Evolutionary conservation across 2,329 filamentous ascomycete species (phyloP).

Genomic region (Penicillium sclerotiorum): DNA sequence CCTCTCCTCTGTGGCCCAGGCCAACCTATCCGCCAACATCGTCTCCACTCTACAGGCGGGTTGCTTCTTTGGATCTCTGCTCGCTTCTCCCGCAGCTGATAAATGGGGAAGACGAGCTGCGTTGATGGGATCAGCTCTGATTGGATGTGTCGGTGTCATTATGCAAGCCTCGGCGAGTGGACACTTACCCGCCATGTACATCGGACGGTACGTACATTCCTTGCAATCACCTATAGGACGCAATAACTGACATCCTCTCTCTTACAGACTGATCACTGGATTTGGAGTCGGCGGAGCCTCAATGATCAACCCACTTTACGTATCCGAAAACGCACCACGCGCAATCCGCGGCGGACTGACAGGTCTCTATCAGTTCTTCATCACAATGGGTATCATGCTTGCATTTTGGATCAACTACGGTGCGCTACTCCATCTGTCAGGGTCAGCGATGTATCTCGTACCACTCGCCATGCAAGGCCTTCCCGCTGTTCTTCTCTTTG

Average conservation of each 20-base stretch:
- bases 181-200: conserved; percentile 64
- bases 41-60: conserved; percentile 72
- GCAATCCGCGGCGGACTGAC: conserved; percentile 63
- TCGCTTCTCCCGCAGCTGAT: conserved; percentile 46
- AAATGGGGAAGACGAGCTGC: conserved; percentile 57
- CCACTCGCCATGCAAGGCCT: conserved; percentile 67
- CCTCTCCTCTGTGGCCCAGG: conserved; percentile 45
- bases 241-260: not conserved
- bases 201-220: conserved; percentile 63
- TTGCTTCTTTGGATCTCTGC: conserved; percentile 66
- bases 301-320: conserved; percentile 63
- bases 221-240: no score
- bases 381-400: conserved; percentile 50
- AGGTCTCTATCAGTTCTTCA: conserved; percentile 63
- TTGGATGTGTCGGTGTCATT: conserved; percentile 64
- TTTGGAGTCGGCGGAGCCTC: conserved; percentile 54
- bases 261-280: conserved; percentile 52
- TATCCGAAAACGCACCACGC: conserved; percentile 62
- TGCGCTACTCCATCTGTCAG: conserved; percentile 50
- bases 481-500: conserved; percentile 62
- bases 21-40: conserved; percentile 66
- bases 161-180: conserved; percentile 67
- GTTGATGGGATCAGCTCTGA: conserved; percentile 58
- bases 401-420: conserved; percentile 60
- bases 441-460: conserved; percentile 59